Conservation (phyloP, 257 asterid genomes). For the Datura wrightii region DNA sequence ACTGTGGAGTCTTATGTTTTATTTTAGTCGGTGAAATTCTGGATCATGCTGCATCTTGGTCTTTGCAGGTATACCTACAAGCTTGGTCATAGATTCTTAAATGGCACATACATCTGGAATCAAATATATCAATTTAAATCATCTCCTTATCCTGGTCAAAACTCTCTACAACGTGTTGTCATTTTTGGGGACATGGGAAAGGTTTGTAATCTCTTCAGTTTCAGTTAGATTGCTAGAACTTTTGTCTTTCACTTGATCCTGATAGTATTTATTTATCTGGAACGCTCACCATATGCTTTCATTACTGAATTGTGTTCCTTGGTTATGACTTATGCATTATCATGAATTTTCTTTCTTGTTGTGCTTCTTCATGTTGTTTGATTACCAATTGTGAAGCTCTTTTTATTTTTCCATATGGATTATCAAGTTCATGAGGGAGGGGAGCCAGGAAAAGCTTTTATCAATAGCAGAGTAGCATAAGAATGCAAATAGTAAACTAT, state of each 20-base stretch:
- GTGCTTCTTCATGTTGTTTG: constrained; percentile 6
- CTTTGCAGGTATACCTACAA: constrained; percentile 80
- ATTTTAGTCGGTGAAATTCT: not conserved
- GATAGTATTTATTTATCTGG: not conserved
- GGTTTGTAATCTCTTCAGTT: constrained; percentile 48
- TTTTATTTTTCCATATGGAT: constrained; percentile 6
- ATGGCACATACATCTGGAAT: constrained; percentile 77
- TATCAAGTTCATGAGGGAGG: constrained; percentile 5
- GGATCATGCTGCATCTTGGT: constrained; percentile 7
- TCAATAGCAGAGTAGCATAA: not conserved
- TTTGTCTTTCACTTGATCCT: not conserved
- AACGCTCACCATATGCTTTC: not conserved
- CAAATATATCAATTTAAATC: constrained; percentile 66
- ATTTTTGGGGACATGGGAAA: constrained; percentile 99
- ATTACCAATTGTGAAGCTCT: not conserved
- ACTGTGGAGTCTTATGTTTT: not conserved
- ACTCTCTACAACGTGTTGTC: constrained; percentile 76
- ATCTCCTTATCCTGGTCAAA: constrained; percentile 96
- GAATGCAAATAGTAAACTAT: not conserved
- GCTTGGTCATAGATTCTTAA: constrained; percentile 73
- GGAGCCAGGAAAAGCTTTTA: not conserved
- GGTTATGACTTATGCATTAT: not conserved
- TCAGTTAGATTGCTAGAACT: not conserved
- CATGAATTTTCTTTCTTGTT: not conserved
- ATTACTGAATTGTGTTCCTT: not conserved